These are phyloP conservation scores for Penicillium sp. DNA, from an alignment of 2,329 filamentous ascomycete species.

Conservation along the genomic window DNA sequence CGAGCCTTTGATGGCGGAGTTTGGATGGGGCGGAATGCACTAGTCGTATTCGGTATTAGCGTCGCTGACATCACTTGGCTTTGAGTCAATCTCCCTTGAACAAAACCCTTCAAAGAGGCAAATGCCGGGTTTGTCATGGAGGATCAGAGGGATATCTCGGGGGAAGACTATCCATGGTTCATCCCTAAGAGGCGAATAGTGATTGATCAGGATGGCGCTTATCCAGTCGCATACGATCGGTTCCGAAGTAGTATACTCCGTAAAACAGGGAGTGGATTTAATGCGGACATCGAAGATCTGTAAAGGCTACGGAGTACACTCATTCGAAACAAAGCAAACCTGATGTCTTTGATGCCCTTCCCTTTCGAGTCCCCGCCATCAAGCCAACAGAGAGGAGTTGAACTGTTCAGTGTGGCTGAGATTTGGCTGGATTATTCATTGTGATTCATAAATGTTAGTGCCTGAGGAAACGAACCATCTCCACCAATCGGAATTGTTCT, in stretches of 20 bases:
- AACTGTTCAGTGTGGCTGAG: slow-evolving; percentile 2
- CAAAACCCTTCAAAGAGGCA: background rate
- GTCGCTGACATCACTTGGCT: slow-evolving; percentile 24
- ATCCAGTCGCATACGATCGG: background rate
- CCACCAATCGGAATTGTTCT: slow-evolving; percentile 16
- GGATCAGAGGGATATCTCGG: background rate
- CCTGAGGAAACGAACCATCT: slow-evolving; percentile 10
- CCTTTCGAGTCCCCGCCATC: background rate
- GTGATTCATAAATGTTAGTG: slow-evolving; percentile 12
- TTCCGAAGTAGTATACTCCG: background rate
- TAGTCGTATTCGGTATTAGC: slow-evolving; percentile 31
- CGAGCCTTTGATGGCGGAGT: slow-evolving; percentile 36
- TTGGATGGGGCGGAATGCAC: slow-evolving; percentile 29
- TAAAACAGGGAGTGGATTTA: background rate
- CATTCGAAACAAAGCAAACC: background rate
- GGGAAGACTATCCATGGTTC: background rate
- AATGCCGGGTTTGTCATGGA: background rate
- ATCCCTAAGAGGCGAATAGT: background rate
- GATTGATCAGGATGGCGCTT: background rate
- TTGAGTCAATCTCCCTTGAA: slow-evolving; percentile 2
- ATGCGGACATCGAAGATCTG: background rate
- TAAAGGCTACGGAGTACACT: background rate
- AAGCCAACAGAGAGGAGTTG: background rate
- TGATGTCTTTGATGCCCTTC: background rate
- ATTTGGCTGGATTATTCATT: background rate